These are phyloP conservation scores for Mycena kentingensis DNA, from an alignment of 768 basidiomycete genomes.

Conservation along the genomic window DNA sequence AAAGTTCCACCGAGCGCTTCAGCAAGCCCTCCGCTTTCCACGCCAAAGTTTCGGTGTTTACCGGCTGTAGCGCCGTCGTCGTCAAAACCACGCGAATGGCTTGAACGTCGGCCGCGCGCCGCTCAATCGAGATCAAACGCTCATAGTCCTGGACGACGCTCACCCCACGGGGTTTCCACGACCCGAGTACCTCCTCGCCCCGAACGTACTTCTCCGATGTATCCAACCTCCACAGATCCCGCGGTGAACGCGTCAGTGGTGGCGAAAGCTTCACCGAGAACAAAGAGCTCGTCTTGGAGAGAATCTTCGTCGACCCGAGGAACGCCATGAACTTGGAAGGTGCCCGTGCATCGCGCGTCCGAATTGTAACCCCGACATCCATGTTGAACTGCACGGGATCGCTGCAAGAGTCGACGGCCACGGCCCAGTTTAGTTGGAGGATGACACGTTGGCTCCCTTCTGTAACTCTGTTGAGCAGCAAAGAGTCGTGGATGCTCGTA, in stretches of 20 bases:
- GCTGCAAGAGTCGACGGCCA: conserved; percentile 80
- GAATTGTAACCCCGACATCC: conserved; percentile 85
- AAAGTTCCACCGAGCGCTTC: conserved; percentile 68
- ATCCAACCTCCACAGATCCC: conserved; percentile 93
- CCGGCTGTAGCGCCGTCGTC: conserved; percentile 50
- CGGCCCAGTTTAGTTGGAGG: conserved; percentile 72
- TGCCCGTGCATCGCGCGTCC: conserved; percentile 80
- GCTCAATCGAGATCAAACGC: conserved; percentile 70
- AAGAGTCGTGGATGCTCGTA: conserved; percentile 85
- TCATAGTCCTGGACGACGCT: conserved; percentile 87
- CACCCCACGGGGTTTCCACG: conserved; percentile 88
- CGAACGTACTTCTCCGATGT: conserved; percentile 93
- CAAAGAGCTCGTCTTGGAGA: conserved; percentile 78
- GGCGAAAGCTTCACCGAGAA: conserved; percentile 83
- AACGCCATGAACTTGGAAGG: conserved; percentile 78
- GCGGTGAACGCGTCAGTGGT: conserved; percentile 80
- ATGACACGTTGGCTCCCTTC: conserved; percentile 75
- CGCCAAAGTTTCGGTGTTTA: conserved; percentile 52
- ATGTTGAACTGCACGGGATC: conserved; percentile 88
- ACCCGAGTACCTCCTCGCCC: conserved; percentile 81
- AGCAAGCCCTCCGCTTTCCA: conserved; percentile 73
- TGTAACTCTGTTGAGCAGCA: conserved; percentile 85
- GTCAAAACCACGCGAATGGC: conserved; percentile 79
- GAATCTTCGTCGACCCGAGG: conserved; percentile 74
- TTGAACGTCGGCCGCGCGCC: conserved; percentile 85